These are phyloP conservation scores for Inga laurina DNA, from an alignment of 306 rosid genomes.

Conservation along the genomic window DNA sequence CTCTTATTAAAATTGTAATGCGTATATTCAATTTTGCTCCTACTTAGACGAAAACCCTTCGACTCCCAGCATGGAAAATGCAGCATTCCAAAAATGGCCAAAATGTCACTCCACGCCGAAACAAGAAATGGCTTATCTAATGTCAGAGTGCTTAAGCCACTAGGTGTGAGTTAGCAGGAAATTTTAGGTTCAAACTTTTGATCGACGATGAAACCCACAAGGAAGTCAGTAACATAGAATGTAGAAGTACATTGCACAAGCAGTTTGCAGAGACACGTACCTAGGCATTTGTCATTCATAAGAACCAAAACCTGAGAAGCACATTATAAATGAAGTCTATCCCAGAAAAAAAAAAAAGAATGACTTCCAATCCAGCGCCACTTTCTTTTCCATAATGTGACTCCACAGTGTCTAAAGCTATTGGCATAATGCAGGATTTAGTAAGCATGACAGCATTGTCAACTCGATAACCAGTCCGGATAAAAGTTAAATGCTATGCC, in stretches of 20 bases:
- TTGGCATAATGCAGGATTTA: conserved; percentile 7
- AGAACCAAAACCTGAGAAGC: conserved; percentile 19
- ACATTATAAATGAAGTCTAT: conserved; percentile 14
- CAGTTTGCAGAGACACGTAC: conserved; percentile 15
- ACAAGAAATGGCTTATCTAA: background rate
- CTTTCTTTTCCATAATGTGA: conserved; percentile 28
- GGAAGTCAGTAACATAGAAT: background rate
- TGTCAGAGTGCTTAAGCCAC: background rate
- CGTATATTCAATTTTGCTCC: too few species aligned
- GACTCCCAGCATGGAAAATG: background rate
- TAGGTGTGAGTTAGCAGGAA: background rate
- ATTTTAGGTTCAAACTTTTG: background rate
- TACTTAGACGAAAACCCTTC: too few species aligned
- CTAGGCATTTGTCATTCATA: conserved; percentile 28
- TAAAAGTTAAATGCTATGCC: conserved; percentile 61
- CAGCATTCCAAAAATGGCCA: conserved; percentile 21
- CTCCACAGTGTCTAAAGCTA: conserved; percentile 14
- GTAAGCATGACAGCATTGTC: conserved; percentile 14
- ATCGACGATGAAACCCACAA: background rate
- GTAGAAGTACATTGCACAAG: background rate
- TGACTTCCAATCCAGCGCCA: conserved; percentile 25
- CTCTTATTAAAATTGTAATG: too few species aligned
- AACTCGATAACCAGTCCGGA: conserved; percentile 55
- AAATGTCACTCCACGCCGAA: conserved; percentile 5
- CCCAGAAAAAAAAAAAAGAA: conserved; percentile 13